Evolutionary conservation across 495 filamentous ascomycete species (phyloP).

Genomic region (Aspergillus kassunensis): DNA sequence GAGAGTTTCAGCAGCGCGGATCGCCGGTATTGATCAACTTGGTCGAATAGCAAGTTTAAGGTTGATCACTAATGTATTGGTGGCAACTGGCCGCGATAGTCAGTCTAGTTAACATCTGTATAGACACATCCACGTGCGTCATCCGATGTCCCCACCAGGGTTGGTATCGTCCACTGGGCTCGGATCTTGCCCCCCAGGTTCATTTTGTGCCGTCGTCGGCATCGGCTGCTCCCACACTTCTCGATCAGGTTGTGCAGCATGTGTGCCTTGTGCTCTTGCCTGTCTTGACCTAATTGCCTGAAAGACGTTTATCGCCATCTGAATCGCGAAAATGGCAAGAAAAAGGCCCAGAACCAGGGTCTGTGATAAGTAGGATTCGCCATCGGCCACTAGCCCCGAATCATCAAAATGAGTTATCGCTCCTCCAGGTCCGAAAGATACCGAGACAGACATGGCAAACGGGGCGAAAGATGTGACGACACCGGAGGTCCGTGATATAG

Average conservation of each 20-base stretch:
- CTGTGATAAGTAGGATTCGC: conserved; percentile 30
- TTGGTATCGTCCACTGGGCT: not conserved
- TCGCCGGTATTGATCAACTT: no score
- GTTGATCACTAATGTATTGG: no score
- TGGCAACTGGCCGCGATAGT: no score
- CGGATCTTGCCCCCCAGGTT: conserved; percentile 16
- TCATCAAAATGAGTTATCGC: conserved; percentile 9
- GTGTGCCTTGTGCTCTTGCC: conserved; percentile 3
- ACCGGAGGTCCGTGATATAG: conserved; percentile 23
- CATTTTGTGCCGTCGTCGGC: conserved; percentile 12
- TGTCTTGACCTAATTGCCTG: conserved; percentile 29
- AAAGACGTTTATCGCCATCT: conserved; percentile 31
- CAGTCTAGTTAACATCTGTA: no score
- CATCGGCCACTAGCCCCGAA: conserved; percentile 8
- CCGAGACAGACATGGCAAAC: conserved; percentile 38
- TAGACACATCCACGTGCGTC: not conserved
- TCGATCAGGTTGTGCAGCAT: not conserved
- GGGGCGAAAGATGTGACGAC: conserved; percentile 32
- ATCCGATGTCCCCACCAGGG: not conserved
- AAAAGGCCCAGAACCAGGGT: conserved; percentile 36
- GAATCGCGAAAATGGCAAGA: conserved; percentile 32
- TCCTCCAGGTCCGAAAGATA: conserved; percentile 34
- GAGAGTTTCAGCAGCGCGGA: no score
- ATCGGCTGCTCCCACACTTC: conserved; percentile 5
- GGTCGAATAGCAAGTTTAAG: no score